Base-by-base conservation (phyloP, 2,329 filamentous ascomycete species). In the Teratosphaeria pseudoeucalypti region DNA sequence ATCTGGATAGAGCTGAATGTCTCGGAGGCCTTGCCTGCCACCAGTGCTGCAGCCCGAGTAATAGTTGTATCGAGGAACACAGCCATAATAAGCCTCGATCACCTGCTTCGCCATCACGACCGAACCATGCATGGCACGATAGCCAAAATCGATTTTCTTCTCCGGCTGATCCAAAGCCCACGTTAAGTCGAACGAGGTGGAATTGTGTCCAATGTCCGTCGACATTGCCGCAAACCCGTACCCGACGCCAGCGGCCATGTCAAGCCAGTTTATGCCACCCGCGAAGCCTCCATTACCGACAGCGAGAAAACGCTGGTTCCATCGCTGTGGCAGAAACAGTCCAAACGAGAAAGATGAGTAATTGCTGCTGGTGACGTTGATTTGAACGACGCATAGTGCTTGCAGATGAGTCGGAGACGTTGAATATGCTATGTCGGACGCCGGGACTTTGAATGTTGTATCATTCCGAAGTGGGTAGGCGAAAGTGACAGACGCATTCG, bases 1-100 rank as follows among this genome's bases (percentile, higher is more conserved):
- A 0, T 78, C 72, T 0, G 83, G 81, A 61, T 78, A 84, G 14
- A 72, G 66, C 63, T 85, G 77, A 0, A 80, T 77, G 6, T 78
- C 77, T 57, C 80, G 81, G 37, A 83, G 72, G 3, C 81, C 83
- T 72, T 85, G 81, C 0, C 83, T 58, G 0, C 84, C 83, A 6
- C 84, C 84, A 0, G 81, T 79, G 0, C 81, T 85, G 65, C 83
- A 85, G 7, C 83, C 83, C 2, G 79, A 66, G 61, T 79, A 85
- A 69, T 85, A 85, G 6, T 76, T 78, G 57, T 77, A 79, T 12
- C 71, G 68, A 1, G 76, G 73, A 0, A 70, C 65, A 9, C 67
- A 73, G 2, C 71, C 69, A 63, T 84, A 84, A 70, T 79, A 84
- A 0, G 72, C 70, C 34, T 77, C 65, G 1, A 77, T 74, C 11